Percentiles rank a stretch among this genome's conserved stretches.
Conservation (phyloP, 208 protist genomes). For the Crithidia bombi region DNA sequence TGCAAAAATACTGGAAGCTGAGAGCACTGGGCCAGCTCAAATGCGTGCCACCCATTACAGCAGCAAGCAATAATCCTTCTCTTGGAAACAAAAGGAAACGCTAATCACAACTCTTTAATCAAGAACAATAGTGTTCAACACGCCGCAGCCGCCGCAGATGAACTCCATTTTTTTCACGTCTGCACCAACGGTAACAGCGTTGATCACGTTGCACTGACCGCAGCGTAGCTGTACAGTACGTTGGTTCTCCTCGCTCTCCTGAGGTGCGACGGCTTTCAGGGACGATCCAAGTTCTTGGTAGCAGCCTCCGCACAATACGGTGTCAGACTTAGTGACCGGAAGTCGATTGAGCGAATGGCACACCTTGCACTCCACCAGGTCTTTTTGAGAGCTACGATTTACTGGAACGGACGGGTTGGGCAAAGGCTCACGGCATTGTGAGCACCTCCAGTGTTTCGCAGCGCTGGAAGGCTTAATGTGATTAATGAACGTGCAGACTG, state of each 20-base stretch:
- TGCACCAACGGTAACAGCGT: conserved; percentile 52
- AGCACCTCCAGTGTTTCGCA: conserved; percentile 48
- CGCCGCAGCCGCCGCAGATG: conserved; percentile 75
- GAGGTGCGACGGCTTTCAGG: not conserved
- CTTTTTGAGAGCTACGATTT: conserved; percentile 2
- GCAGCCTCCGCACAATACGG: conserved; percentile 70
- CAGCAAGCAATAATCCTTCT: too few relatives aligned
- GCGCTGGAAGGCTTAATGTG: conserved; percentile 39
- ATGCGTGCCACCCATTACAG: too few relatives aligned
- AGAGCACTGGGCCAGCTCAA: too few relatives aligned
- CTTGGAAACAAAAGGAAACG: not conserved
- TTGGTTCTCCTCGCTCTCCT: conserved; percentile 23
- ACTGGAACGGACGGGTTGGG: conserved; percentile 7
- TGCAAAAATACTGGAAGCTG: too few relatives aligned
- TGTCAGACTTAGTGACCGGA: conserved; percentile 56
- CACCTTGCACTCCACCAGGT: conserved; percentile 50
- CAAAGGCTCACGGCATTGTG: conserved; percentile 56
- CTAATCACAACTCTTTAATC: conserved; percentile 18
- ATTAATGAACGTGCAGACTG: conserved; percentile 74
- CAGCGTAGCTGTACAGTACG: conserved; percentile 74
- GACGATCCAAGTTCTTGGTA: conserved; percentile 47
- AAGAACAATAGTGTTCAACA: conserved; percentile 63
- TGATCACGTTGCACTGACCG: conserved; percentile 50
- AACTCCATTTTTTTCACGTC: conserved; percentile 62
- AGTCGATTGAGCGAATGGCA: conserved; percentile 68